Evolutionary conservation across 2,329 filamentous ascomycete species (phyloP), one percentile per base, ranked within the genome.

Genomic region (Phaeosphaeriaceae sp.): DNA sequence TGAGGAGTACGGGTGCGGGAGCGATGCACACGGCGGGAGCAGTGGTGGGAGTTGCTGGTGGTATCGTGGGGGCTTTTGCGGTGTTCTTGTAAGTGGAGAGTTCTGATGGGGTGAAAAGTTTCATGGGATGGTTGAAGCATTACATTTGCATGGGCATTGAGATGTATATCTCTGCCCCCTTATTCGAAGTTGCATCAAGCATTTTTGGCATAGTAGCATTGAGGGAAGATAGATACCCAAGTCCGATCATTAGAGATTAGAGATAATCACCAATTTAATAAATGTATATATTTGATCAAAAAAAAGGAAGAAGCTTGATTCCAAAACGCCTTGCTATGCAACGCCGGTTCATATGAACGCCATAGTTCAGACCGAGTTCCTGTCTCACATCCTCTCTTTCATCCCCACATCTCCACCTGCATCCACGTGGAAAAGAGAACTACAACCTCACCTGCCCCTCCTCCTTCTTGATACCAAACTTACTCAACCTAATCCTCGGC

Each of bases 401-500:
- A n/a, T n/a, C n/a, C n/a, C n/a, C n/a, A n/a, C n/a, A n/a, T n/a
- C n/a, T n/a, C n/a, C n/a, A n/a, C n/a, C n/a, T n/a, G n/a, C n/a
- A n/a, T n/a, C n/a, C n/a, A n/a, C n/a, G n/a, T n/a, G n/a, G n/a
- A n/a, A n/a, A n/a, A 13, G 9, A 50, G 15, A 19, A 21, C 22
- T 19, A 49, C 47, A 36, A 49, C n/a, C 47, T 49, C 15, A 31
- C 47, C 47, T 49, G 9, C 1, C 24, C 47, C 17, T 24, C 58
- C 36, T 51, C 63, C 54, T 54, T 72, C 66, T 62, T 71, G 51
- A 87, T 74, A 0, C 92, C 91, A 57, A 97, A 82, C 82, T 98
- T 98, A 61, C 87, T 85, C 80, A 90, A 87, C 82, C 92, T 91
- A 61, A 97, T 88, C 62, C 94, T 86, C 7, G 93, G 89, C 57